A percentile compares a stretch with the other conserved stretches of the same genome.
phyloP scores from a whole-genome alignment of 495 filamentous ascomycete species.

The Penicillium steckii region DNA sequence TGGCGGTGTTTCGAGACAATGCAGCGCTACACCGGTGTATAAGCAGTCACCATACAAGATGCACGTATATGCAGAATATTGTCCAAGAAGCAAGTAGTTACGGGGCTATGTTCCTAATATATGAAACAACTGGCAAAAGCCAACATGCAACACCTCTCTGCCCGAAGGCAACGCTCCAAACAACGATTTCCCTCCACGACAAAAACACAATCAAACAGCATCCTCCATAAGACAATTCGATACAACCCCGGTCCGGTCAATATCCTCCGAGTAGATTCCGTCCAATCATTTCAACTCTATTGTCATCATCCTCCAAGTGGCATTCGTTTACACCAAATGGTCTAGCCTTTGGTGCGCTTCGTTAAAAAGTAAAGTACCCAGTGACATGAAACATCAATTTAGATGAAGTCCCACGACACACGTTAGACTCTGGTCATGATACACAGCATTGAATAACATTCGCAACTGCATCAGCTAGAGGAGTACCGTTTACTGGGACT shows the following conservation, averaged over 20 bases:
- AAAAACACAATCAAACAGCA: constrained; percentile 7
- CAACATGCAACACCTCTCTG: constrained; percentile 1
- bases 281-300: constrained; percentile 9
- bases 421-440: constrained; percentile 5
- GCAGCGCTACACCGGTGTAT: no score
- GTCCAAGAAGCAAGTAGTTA: constrained; percentile 2
- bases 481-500: constrained; percentile 39
- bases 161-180: background rate
- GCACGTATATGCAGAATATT: background rate
- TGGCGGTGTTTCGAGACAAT: background rate
- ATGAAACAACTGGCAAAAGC: constrained; percentile 8
- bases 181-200: constrained; percentile 2
- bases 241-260: background rate
- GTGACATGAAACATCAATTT: background rate
- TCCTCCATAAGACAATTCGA: background rate
- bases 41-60: no score
- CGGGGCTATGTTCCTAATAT: constrained; percentile 1
- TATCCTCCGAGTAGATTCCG: background rate
- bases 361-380: background rate
- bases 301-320: constrained; percentile 3
- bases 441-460: constrained; percentile 15
- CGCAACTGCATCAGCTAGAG: constrained; percentile 6
- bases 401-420: background rate
- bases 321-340: constrained; percentile 6
- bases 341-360: constrained; percentile 6